Evolutionary conservation across 2,329 filamentous ascomycete genomes (phyloP).

Genomic region (Clarireedia paspali): DNA sequence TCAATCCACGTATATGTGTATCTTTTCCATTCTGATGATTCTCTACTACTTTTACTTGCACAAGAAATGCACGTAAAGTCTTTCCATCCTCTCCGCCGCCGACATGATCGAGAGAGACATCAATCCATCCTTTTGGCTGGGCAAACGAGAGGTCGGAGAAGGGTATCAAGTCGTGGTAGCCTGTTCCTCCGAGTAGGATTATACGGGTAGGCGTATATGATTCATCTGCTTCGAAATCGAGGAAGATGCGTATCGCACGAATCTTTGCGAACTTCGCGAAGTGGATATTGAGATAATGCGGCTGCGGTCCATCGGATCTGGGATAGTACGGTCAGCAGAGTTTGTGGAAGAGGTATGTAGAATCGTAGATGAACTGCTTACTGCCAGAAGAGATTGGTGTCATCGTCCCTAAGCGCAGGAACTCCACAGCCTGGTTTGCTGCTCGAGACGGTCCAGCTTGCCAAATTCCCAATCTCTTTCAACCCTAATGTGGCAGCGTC

Average conservation of each 20-base stretch:
- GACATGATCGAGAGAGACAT: conserved; percentile 64
- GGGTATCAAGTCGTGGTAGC: conserved; percentile 83
- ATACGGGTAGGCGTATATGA: conserved; percentile 96
- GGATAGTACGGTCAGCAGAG: background rate
- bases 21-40: conserved; percentile 99
- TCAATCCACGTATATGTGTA: conserved; percentile 90
- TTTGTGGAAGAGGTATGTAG: background rate
- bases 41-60: conserved; percentile 86
- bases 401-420: conserved; percentile 66
- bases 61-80: conserved; percentile 77
- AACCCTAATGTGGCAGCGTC: conserved; percentile 46
- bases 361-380: conserved; percentile 31
- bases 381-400: conserved; percentile 73
- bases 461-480: conserved; percentile 79
- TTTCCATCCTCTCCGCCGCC: conserved; percentile 53
- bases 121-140: conserved; percentile 82
- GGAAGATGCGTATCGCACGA: conserved; percentile 69
- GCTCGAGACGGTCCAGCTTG: conserved; percentile 74
- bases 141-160: conserved; percentile 75
- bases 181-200: conserved; percentile 79
- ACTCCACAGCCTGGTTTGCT: conserved; percentile 76
- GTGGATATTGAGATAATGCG: conserved; percentile 75
- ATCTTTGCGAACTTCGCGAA: conserved; percentile 79
- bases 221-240: conserved; percentile 90
- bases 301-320: conserved; percentile 76